Percentiles rank a stretch among this genome's conserved stretches.
Evolutionary conservation across 2,329 filamentous ascomycete genomes (phyloP).

Genomic region (Trichoderma semiorbis): DNA sequence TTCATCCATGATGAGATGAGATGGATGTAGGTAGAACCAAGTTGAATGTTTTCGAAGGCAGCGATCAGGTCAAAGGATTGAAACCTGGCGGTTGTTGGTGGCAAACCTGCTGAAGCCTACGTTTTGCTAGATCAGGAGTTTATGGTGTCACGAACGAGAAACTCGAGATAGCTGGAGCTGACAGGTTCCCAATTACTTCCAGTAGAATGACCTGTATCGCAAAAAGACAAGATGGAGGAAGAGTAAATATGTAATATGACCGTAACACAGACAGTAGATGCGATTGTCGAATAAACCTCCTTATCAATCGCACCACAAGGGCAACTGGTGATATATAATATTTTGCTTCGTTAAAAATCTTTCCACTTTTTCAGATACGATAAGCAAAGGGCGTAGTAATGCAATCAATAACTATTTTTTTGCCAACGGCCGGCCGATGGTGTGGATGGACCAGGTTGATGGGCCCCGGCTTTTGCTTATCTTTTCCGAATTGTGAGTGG

Average conservation of each 20-base stretch:
- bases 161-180: neutral
- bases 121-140: neutral
- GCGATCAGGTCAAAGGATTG: slow-evolving; percentile 18
- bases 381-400: slow-evolving; percentile 10
- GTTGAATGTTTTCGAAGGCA: neutral
- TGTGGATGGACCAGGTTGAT: slow-evolving; percentile 4
- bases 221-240: neutral
- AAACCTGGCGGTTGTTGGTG: slow-evolving; percentile 26
- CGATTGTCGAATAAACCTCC: neutral
- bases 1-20: slow-evolving; percentile 48
- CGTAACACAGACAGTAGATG: neutral
- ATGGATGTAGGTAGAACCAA: neutral
- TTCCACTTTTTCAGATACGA: slow-evolving; percentile 7
- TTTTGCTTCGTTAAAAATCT: neutral
- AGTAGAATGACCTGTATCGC: neutral
- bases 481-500: slow-evolving; percentile 8
- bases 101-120: slow-evolving; percentile 29
- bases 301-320: neutral
- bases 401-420: neutral
- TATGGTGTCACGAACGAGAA: neutral
- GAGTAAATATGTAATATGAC: neutral
- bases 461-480: slow-evolving; percentile 10
- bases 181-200: neutral
- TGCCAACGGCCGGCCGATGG: neutral
- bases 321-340: neutral